Evolutionary conservation across 2,329 filamentous ascomycete species (phyloP), one percentile per base, ranked within the genome.

Genomic region (Grosmannia serpens): DNA sequence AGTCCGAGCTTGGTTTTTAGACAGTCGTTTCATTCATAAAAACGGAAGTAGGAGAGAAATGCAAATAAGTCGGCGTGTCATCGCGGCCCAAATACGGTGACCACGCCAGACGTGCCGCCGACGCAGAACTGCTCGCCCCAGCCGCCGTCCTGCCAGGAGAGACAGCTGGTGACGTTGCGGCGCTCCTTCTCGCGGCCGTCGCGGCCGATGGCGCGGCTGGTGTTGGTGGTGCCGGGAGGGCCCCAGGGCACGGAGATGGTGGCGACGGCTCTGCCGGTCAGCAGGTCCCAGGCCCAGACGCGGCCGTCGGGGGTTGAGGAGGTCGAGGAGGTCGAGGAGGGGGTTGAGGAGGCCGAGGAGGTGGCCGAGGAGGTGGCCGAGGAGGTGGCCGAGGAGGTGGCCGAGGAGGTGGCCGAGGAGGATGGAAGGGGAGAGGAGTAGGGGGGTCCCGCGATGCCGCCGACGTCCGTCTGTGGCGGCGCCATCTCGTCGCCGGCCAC

Each of bases 271-370:
- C 84, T 81, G 1, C 89, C 91, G 7, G 80, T 86, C 58, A 96
- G 70, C 24, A 95, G 74, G 73, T 96, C 91, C 92, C 92, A 97
- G 1, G 84, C 89, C 75, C 86, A 85, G 9, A 91, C 72, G 66
- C 77, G 77, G 2, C 87, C 88, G 61, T 86, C 76, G 3, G 73
- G 73, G n/a, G 27, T 51, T 11, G 49, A 41, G 20, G 17, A 4
- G 59, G n/a, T n/a, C n/a, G n/a, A n/a, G n/a, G n/a, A n/a, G n/a
- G n/a, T n/a, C n/a, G n/a, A n/a, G n/a, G n/a, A 2, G 46, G n/a
- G 1, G 20, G n/a, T n/a, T n/a, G 63, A 62, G 65, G 62, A 27
- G 46, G 58, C 44, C 54, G 60, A 49, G 54, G 61, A 51, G 61
- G 64, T 51, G 63, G 64, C 66, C 57, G n/a, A n/a, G n/a, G n/a